Conservation (phyloP, 495 filamentous ascomycete species). For the Penicillium herquei region DNA sequence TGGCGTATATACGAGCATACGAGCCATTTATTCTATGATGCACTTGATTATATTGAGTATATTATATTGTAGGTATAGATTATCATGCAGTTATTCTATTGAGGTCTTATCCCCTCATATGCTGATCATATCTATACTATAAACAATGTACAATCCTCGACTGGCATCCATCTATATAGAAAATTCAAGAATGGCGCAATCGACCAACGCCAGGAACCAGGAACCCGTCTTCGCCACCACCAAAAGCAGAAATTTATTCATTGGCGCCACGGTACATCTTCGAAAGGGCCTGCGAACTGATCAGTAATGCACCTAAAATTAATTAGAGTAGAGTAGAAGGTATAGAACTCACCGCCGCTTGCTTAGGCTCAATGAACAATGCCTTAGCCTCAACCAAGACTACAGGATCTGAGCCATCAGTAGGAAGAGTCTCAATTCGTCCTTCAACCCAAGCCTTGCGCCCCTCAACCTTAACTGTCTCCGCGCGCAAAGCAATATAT, state of each 20-base stretch:
- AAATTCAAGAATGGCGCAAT: neutral
- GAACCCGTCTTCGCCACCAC: conserved; percentile 12
- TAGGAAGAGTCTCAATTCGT: conserved; percentile 77
- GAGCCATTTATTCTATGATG: neutral
- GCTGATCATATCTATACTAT: neutral
- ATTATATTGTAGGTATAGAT: neutral
- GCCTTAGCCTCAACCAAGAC: conserved; percentile 78
- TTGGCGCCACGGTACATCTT: conserved; percentile 30
- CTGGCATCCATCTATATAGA: neutral
- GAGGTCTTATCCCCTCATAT: neutral
- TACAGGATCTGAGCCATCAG: conserved; percentile 57
- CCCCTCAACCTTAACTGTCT: conserved; percentile 85
- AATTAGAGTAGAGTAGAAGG: neutral
- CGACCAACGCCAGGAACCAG: conserved; percentile 21
- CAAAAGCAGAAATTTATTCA: conserved; percentile 16
- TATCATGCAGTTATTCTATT: neutral
- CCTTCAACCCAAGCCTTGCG: conserved; percentile 97
- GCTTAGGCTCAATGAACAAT: conserved; percentile 85
- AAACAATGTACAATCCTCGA: neutral
- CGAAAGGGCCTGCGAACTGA: conserved; percentile 27
- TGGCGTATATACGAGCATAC: neutral
- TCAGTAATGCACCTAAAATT: conserved; percentile 5
- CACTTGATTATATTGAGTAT: neutral
- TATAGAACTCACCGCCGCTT: conserved; percentile 67
- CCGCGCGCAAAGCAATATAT: conserved; percentile 76